Evolutionary conservation across 345 rosid species (phyloP), one percentile per base, ranked within the genome.

Genomic region (Cochlearia excelsa): DNA sequence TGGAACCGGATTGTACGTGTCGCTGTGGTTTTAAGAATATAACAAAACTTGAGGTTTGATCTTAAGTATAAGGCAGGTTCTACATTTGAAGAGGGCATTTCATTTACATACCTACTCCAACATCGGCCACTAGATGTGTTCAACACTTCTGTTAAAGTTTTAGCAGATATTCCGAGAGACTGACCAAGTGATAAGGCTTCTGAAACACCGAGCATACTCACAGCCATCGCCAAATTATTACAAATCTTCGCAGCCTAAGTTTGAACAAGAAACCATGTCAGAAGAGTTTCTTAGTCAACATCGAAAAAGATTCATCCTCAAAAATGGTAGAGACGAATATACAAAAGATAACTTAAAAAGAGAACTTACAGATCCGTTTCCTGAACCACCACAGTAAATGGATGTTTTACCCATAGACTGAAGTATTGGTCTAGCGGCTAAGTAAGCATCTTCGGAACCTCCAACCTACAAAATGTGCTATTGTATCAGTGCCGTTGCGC

Each of bases 141-240:
- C 57, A 92, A 81, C 57, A 92, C 84, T 71, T 81, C 49, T 39
- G 98, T 84, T 55, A 92, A 79, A 6, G 80, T 80, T 29, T 65
- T 66, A 10, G 96, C 87, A 59, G 74, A 70, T 49, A 92, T 74
- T 38, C 96, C 98, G 53, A 86, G 82, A 1, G 86, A 82, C 64
- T 92, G 96, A 62, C 96, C 98, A 59, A 92, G 93, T 60, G 82
- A 80, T 71, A 92, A 81, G 30, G 98, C 96, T 77, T 92, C 98
- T 28, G 96, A 88, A 47, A 81, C 83, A 33, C 96, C 98, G 26
- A 86, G 85, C 98, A 88, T 92, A 62, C 93, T 83, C 59, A 92
- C 90, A 29, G 90, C 95, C 90, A 92, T 64, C 60, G 93, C 95
- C 73, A 92, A 74, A 78, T 92, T 92, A 71, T 88, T 92, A 79